Evolutionary conservation across 2,329 filamentous ascomycete genomes (phyloP).

Genomic region (Teratosphaeriaceae sp.): DNA sequence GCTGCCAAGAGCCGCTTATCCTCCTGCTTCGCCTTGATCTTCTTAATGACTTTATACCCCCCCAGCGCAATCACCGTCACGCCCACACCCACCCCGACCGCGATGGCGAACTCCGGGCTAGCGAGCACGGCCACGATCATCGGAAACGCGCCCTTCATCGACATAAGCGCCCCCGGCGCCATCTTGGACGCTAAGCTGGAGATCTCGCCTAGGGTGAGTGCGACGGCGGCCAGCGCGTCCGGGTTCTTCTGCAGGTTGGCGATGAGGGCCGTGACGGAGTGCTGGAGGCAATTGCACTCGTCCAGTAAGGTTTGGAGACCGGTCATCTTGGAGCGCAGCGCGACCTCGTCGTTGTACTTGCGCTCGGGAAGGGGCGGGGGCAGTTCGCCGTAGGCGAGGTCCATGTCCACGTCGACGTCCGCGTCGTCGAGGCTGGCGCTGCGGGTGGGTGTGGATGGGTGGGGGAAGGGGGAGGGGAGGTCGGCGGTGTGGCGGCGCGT

Average conservation of each 20-base stretch:
- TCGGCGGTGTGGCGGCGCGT: constrained; percentile 38
- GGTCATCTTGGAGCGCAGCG: constrained; percentile 61
- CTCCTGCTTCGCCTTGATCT: constrained; percentile 51
- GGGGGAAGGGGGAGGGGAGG: constrained; percentile 11
- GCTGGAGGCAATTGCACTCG: constrained; percentile 82
- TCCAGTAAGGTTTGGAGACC: constrained; percentile 72
- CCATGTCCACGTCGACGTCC: constrained; percentile 87
- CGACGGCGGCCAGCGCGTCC: constrained; percentile 88
- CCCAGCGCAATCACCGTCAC: constrained; percentile 95
- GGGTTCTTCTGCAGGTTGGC: constrained; percentile 73
- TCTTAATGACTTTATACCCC: constrained; percentile 95
- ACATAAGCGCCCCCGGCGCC: constrained; percentile 68
- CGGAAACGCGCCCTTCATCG: constrained; percentile 75
- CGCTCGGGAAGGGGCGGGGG: constrained; percentile 58
- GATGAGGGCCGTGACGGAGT: constrained; percentile 78
- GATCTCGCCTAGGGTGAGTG: constrained; percentile 85
- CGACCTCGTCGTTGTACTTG: constrained; percentile 45
- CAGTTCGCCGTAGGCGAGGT: constrained; percentile 82
- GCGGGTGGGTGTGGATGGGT: constrained; percentile 20
- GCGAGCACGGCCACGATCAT: constrained; percentile 80
- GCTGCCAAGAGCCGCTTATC: constrained; percentile 20
- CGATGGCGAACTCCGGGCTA: constrained; percentile 90
- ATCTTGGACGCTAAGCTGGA: constrained; percentile 76
- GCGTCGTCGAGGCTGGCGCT: constrained; percentile 39
- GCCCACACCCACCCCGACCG: constrained; percentile 78